Conservation (phyloP, 164 flowering plant species). For the Chloranthus sessilifolius region DNA sequence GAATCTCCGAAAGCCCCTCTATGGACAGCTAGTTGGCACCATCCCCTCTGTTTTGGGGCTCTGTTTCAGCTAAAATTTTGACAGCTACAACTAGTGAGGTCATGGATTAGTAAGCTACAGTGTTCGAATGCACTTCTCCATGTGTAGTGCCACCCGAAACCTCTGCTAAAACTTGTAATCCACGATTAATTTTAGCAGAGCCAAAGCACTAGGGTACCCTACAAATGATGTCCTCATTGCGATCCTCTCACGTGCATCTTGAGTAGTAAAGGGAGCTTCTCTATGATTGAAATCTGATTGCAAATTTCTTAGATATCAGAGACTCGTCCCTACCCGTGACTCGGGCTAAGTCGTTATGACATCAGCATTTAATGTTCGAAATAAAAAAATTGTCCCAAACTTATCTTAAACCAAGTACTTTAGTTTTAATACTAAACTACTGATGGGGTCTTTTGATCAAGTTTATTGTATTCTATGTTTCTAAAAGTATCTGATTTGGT, state of each 20-base stretch:
- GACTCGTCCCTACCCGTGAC: not conserved
- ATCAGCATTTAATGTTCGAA: slow-evolving; percentile 14
- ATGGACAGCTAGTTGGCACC: slow-evolving; percentile 5
- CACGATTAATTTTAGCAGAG: slow-evolving; percentile 1
- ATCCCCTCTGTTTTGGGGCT: slow-evolving; percentile 11
- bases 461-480: too few relatives aligned
- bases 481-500: too few relatives aligned
- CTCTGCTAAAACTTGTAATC: slow-evolving; percentile 11
- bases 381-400: slow-evolving; percentile 11
- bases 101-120: slow-evolving; percentile 5
- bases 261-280: slow-evolving; percentile 18
- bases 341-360: too few relatives aligned
- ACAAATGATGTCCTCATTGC: slow-evolving; percentile 5
- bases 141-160: slow-evolving; percentile 14
- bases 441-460: slow-evolving; percentile 7
- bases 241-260: not conserved
- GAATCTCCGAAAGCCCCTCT: slow-evolving; percentile 13
- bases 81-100: slow-evolving; percentile 9
- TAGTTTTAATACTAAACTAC: slow-evolving; percentile 1
- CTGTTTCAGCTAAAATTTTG: slow-evolving; percentile 6
- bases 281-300: slow-evolving; percentile 17
- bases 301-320: not conserved
- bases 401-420: slow-evolving; percentile 2
- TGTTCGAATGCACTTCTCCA: slow-evolving; percentile 6
- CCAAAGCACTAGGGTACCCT: slow-evolving; percentile 1